phyloP scores from a whole-genome alignment of 345 rosid genomes.

The Citrus hindsii region DNA sequence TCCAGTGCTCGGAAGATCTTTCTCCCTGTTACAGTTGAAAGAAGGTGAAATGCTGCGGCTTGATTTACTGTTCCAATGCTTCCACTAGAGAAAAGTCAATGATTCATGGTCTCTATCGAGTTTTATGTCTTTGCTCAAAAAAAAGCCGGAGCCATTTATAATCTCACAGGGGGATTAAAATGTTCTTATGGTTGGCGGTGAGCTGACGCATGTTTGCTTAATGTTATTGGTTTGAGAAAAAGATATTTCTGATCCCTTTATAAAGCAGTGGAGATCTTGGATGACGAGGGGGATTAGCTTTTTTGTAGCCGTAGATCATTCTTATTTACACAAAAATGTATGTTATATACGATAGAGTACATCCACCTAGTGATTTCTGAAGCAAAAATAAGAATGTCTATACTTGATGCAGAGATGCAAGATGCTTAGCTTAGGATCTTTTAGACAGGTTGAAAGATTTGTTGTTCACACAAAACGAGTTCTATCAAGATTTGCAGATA shows the following conservation, averaged over 20 bases:
- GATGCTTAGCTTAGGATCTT: not conserved
- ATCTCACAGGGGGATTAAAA: conserved; percentile 9
- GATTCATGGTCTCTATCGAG: not conserved
- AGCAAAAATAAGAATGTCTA: not conserved
- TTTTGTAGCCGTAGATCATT: conserved; percentile 18
- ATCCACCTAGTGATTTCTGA: too few relatives aligned
- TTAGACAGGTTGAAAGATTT: not conserved
- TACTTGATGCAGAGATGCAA: not conserved
- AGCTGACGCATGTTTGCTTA: not conserved
- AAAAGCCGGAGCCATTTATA: not conserved
- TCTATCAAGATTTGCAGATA: not conserved
- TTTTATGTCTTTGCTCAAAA: not conserved
- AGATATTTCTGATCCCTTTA: not conserved
- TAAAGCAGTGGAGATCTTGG: conserved; percentile 5
- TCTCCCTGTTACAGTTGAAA: conserved; percentile 6
- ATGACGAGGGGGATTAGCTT: conserved; percentile 9
- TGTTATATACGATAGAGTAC: not conserved
- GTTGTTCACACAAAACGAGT: not conserved
- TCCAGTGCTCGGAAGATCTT: conserved; percentile 4
- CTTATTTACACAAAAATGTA: conserved; percentile 18
- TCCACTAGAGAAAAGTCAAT: not conserved
- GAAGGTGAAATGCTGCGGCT: conserved; percentile 1
- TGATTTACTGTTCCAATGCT: not conserved
- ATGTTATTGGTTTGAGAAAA: not conserved
- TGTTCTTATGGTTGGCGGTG: conserved; percentile 13